Percentiles rank a stretch among this genome's conserved stretches.
Evolutionary conservation across 2,329 filamentous ascomycete species (phyloP).

Genomic region (Aureobasidium sp.): DNA sequence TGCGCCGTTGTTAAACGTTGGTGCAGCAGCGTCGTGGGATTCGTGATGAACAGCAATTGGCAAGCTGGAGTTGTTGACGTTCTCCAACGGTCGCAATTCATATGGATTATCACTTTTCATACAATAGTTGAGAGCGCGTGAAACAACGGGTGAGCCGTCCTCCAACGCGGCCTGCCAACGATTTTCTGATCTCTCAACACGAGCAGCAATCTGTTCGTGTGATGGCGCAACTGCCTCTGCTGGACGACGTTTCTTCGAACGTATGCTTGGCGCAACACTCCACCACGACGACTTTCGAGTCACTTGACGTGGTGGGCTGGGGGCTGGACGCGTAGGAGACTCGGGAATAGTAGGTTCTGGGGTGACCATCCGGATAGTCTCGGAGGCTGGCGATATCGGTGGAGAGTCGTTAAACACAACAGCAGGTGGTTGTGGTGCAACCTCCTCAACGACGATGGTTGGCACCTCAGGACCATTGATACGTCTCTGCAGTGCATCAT

Average conservation of each 20-base stretch:
- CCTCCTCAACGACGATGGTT: background rate
- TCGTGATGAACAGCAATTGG: constrained; percentile 10
- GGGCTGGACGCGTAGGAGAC: background rate
- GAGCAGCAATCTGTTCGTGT: constrained; percentile 32
- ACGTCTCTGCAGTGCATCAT: constrained; percentile 48
- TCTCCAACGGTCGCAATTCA: constrained; percentile 23
- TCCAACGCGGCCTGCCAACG: constrained; percentile 38
- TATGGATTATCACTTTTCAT: constrained; percentile 27
- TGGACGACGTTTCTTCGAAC: constrained; percentile 8
- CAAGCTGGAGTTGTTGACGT: constrained; percentile 16
- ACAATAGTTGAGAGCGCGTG: constrained; percentile 24
- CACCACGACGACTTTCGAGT: constrained; percentile 8
- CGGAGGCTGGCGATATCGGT: background rate
- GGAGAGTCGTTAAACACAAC: background rate
- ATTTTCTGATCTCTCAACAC: constrained; percentile 33
- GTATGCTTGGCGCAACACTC: constrained; percentile 3
- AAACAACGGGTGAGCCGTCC: constrained; percentile 27
- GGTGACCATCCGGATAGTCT: constrained; percentile 33
- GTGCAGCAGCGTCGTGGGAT: background rate
- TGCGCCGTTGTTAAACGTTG: constrained; percentile 1
- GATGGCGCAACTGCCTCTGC: constrained; percentile 25
- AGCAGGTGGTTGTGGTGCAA: background rate
- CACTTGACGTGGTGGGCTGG: background rate
- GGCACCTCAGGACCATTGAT: constrained; percentile 47
- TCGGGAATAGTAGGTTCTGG: constrained; percentile 14